Evolutionary conservation across 305 asterid species (phyloP), one percentile per base, ranked within the genome.

Genomic region (Rubia balearica): DNA sequence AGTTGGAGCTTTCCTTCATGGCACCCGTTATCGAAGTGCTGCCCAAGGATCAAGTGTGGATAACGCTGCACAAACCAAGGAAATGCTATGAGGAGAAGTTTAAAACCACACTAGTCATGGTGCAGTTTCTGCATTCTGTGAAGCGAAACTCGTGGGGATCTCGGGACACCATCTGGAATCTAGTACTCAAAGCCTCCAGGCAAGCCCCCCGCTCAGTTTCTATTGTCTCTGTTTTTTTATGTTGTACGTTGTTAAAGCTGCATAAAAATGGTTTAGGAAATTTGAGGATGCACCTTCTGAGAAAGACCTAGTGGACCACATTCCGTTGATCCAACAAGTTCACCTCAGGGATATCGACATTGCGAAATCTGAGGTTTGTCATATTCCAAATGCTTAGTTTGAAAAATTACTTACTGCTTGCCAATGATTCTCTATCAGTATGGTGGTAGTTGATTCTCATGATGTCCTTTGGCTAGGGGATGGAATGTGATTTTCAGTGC

Each of bases 251-350:
- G n/a, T 53, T 53, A 51, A n/a, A 53, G 59, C 59, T n/a, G 11
- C n/a, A 6, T 53, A 9, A 53, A 36, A 3, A 6, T 53, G 59
- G 59, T 74, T 76, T 71, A 87, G 96, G 80, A 62, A 83, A 36
- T 83, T 71, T 55, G 91, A 86, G 76, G 84, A 83, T 74, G 81
- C 83, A 21, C 91, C 91, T 71, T 82, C 79, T 61, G 84, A 81
- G 77, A 82, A 65, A 68, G 90, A 87, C 80, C 87, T 89, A 9
- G 63, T 75, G 68, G 79, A 80, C 75, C 91, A 86, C 79, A 72
- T 89, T 72, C 75, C 75, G 70, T 75, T 82, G 77, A 76, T 89
- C 57, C 72, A 49, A 46, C 85, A 80, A 75, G 85, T 86, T 73
- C 85, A 80, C 42, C 8, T 41, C 69, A 83, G 85, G 83, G 96